A percentile compares a stretch with the other conserved stretches of the same genome.
phyloP scores from a whole-genome alignment of 768 basidiomycete species.

The Lactifluus pinguis region DNA sequence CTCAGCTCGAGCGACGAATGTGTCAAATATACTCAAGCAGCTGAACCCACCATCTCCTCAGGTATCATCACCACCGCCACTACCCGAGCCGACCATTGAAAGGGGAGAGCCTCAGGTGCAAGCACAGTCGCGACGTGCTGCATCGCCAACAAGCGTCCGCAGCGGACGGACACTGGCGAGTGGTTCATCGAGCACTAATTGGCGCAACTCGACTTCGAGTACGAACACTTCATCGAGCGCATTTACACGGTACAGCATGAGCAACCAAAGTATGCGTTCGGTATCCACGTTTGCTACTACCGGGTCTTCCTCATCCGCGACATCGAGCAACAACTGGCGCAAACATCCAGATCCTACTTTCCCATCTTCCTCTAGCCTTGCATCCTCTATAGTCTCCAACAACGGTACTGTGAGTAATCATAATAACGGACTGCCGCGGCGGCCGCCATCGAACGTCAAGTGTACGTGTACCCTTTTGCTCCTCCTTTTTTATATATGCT shows the following conservation, averaged over 20 bases:
- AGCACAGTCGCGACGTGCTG: slow-evolving; percentile 19
- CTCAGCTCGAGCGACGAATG: slow-evolving; percentile 66
- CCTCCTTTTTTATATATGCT: background rate
- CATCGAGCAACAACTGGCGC: slow-evolving; percentile 54
- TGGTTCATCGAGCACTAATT: slow-evolving; percentile 65
- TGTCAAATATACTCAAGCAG: slow-evolving; percentile 67
- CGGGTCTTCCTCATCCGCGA: slow-evolving; percentile 66
- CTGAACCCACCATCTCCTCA: slow-evolving; percentile 38
- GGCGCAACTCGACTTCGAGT: slow-evolving; percentile 71
- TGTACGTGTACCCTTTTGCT: slow-evolving; percentile 41
- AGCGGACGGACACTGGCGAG: slow-evolving; percentile 45
- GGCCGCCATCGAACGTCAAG: slow-evolving; percentile 58
- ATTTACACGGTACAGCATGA: slow-evolving; percentile 58
- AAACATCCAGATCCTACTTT: slow-evolving; percentile 18
- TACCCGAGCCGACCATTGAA: background rate
- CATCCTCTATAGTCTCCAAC: slow-evolving; percentile 4
- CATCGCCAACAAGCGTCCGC: slow-evolving; percentile 50
- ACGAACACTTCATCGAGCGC: slow-evolving; percentile 60
- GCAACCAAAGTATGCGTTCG: slow-evolving; percentile 58
- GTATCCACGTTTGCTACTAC: slow-evolving; percentile 77
- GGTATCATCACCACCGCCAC: background rate
- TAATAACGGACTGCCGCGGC: background rate
- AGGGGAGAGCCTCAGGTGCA: background rate
- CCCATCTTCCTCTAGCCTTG: slow-evolving; percentile 1
- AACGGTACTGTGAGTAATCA: background rate